Conservation (phyloP, 177 flowering plant genomes). For the Tripterygium wilfordii region DNA sequence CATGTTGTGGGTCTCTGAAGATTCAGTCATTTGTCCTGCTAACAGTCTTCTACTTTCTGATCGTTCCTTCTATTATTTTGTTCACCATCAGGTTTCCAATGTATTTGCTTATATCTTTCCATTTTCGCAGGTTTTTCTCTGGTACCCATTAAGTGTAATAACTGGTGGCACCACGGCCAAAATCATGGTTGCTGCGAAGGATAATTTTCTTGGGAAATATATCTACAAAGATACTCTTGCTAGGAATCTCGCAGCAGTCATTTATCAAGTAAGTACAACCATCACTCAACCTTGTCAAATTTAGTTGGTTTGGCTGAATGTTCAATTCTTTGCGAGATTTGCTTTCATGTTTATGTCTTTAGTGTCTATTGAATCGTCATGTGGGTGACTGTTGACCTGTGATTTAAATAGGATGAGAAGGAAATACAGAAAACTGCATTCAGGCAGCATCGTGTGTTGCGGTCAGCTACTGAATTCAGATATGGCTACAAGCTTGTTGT, state of each 20-base stretch:
- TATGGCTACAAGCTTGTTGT: slow-evolving; percentile 95
- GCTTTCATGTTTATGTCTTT: too few relatives aligned
- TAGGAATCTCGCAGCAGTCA: slow-evolving; percentile 88
- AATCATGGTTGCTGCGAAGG: slow-evolving; percentile 96
- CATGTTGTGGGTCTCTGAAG: too few relatives aligned
- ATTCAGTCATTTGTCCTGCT: too few relatives aligned
- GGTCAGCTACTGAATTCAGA: slow-evolving; percentile 66
- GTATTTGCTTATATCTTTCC: background rate
- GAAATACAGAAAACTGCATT: slow-evolving; percentile 74
- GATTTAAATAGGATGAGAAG: slow-evolving; percentile 83
- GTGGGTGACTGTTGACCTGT: slow-evolving; percentile 17
- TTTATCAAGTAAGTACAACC: slow-evolving; percentile 63
- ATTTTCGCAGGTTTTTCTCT: slow-evolving; percentile 62
- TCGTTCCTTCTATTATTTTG: background rate
- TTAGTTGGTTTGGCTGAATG: too few relatives aligned
- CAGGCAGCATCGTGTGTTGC: slow-evolving; percentile 60
- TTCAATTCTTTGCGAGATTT: too few relatives aligned
- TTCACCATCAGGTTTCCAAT: background rate
- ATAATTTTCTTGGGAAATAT: slow-evolving; percentile 87
- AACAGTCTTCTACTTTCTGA: background rate
- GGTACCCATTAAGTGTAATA: slow-evolving; percentile 89
- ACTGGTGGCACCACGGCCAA: slow-evolving; percentile 95
- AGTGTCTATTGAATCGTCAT: background rate
- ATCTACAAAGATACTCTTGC: slow-evolving; percentile 87
- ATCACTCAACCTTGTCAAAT: too few relatives aligned